phyloP scores from a whole-genome alignment of 768 basidiomycete species.

The Tulasnella sp. region DNA sequence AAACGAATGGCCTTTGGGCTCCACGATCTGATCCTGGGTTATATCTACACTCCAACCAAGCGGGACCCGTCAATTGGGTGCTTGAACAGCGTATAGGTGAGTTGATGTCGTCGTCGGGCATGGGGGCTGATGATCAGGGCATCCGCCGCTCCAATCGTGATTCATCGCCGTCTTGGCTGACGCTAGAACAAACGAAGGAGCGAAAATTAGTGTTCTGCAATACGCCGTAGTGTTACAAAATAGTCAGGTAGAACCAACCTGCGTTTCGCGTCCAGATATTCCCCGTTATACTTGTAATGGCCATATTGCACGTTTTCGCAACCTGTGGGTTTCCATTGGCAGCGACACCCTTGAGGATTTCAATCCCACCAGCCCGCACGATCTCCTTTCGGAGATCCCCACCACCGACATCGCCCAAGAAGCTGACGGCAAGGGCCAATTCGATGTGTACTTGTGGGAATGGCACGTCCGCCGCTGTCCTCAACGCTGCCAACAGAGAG shows the following conservation, averaged over 20 bases:
- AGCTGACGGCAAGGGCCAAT: slow-evolving; percentile 8
- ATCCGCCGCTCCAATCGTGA: slow-evolving; percentile 17
- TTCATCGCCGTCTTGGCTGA: slow-evolving; percentile 13
- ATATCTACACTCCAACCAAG: too few relatives aligned
- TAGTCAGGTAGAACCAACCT: too few relatives aligned
- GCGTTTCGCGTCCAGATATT: slow-evolving; percentile 18
- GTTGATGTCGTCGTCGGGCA: neutral
- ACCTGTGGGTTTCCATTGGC: slow-evolving; percentile 4
- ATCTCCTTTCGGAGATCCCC: slow-evolving; percentile 15
- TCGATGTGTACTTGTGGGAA: slow-evolving; percentile 12
- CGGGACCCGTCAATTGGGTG: too few relatives aligned
- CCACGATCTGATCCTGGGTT: too few relatives aligned
- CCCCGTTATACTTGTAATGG: slow-evolving; percentile 14
- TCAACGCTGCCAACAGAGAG: slow-evolving; percentile 10
- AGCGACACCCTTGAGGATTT: slow-evolving; percentile 14
- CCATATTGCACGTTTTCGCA: slow-evolving; percentile 10
- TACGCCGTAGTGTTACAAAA: too few relatives aligned
- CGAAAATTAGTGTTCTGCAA: too few relatives aligned
- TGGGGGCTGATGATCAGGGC: slow-evolving; percentile 8
- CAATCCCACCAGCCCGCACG: slow-evolving; percentile 16
- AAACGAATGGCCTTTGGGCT: too few relatives aligned
- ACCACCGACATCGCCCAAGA: slow-evolving; percentile 14
- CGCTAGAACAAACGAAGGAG: neutral
- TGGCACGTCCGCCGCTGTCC: slow-evolving; percentile 14
- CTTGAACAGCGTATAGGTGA: too few relatives aligned